Percentiles rank a stretch among this genome's conserved stretches.
These are phyloP conservation scores for Hygrocybe punicea DNA, from an alignment of 768 basidiomycete genomes.

Conservation along the genomic window DNA sequence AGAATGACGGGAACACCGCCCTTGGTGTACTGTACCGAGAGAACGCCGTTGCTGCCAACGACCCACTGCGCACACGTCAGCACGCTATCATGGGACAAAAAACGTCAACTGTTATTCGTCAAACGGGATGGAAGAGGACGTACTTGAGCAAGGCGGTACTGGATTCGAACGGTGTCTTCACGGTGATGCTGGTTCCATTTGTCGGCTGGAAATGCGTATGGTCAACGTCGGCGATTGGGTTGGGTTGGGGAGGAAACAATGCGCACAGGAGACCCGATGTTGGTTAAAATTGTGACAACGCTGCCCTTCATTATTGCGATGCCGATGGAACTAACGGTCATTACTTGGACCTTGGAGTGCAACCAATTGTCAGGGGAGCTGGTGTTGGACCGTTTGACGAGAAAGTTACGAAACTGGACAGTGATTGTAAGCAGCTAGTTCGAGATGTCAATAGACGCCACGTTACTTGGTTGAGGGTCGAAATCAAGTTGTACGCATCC, in stretches of 20 bases:
- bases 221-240: background rate
- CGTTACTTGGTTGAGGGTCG: constrained; percentile 56
- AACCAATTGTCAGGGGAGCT: constrained; percentile 46
- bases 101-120: background rate
- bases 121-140: constrained; percentile 17
- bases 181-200: constrained; percentile 52
- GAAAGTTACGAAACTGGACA: constrained; percentile 58
- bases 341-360: constrained; percentile 47
- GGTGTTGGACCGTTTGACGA: constrained; percentile 41
- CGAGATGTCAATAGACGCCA: background rate
- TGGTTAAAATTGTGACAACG: constrained; percentile 61
- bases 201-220: constrained; percentile 42
- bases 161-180: constrained; percentile 51
- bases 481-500: constrained; percentile 53
- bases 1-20: constrained; percentile 63
- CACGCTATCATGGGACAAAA: constrained; percentile 45
- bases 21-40: constrained; percentile 59
- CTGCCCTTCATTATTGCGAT: constrained; percentile 65
- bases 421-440: background rate
- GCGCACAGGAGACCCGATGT: constrained; percentile 69
- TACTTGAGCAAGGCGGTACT: constrained; percentile 57
- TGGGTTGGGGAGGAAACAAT: background rate
- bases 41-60: constrained; percentile 60
- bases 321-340: constrained; percentile 48
- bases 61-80: constrained; percentile 64